Percentiles rank a stretch among this genome's conserved stretches.
Evolutionary conservation across 768 basidiomycete species (phyloP).

Genomic region (Mycena filopes): DNA sequence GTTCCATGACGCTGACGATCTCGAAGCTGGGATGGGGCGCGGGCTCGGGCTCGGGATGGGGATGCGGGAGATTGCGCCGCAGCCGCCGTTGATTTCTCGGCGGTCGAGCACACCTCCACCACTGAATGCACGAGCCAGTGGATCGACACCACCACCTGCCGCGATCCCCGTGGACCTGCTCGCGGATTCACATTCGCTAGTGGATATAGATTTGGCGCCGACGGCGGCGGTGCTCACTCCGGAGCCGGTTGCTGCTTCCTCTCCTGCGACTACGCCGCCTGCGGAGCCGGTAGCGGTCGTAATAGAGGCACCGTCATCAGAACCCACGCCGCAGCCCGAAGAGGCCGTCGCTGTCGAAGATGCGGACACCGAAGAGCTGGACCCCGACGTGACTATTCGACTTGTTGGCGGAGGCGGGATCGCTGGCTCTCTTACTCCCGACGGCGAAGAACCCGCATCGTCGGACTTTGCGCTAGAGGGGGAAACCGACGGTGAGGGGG

Average conservation of each 20-base stretch:
- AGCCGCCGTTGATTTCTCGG: constrained; percentile 36
- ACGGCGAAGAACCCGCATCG: constrained; percentile 40
- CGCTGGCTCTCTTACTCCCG: too few species aligned
- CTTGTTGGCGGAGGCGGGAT: constrained; percentile 68
- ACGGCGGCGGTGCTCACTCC: constrained; percentile 29
- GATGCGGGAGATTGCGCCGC: constrained; percentile 48
- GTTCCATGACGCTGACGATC: constrained; percentile 60
- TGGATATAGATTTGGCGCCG: constrained; percentile 50
- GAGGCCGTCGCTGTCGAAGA: constrained; percentile 2
- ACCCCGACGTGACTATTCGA: constrained; percentile 60
- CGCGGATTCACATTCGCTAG: constrained; percentile 50
- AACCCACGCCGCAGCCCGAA: constrained; percentile 18
- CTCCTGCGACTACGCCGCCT: neutral
- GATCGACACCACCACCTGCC: constrained; percentile 21
- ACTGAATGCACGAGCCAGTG: constrained; percentile 13
- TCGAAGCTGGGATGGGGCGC: constrained; percentile 54
- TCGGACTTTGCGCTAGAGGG: constrained; percentile 23
- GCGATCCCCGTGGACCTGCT: constrained; percentile 64
- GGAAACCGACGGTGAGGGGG: constrained; percentile 45
- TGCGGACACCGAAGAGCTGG: constrained; percentile 26
- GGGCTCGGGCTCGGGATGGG: constrained; percentile 23
- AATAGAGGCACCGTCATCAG: neutral
- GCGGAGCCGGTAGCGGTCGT: neutral
- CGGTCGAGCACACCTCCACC: constrained; percentile 26
- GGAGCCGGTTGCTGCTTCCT: constrained; percentile 6